These are phyloP conservation scores for Limonium bicolor DNA, from an alignment of 148 eudicot species.

Conservation along the genomic window DNA sequence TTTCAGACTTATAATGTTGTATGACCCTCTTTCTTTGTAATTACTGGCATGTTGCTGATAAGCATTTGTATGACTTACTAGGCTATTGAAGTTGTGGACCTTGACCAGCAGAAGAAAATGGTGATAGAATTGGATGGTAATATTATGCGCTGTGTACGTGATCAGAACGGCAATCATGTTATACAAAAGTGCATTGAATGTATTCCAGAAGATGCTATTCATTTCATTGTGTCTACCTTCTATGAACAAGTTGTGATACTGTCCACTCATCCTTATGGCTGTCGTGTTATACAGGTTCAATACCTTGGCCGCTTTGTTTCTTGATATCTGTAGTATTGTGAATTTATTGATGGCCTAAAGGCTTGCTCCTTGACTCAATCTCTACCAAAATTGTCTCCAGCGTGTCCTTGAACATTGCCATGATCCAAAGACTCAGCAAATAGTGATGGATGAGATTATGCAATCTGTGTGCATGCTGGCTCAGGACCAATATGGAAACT, in stretches of 20 bases:
- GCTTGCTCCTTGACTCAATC: too few species aligned
- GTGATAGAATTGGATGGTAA: slow-evolving; percentile 83
- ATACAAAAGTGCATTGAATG: slow-evolving; percentile 91
- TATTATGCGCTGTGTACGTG: slow-evolving; percentile 84
- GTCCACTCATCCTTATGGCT: slow-evolving; percentile 92
- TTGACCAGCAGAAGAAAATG: slow-evolving; percentile 69
- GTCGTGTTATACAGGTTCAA: slow-evolving; percentile 75
- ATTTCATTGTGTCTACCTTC: slow-evolving; percentile 62
- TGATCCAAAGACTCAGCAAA: slow-evolving; percentile 43
- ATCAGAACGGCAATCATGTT: slow-evolving; percentile 92
- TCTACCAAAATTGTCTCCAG: too few species aligned
- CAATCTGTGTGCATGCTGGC: slow-evolving; percentile 60
- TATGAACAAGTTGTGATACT: slow-evolving; percentile 66
- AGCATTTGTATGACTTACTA: slow-evolving; percentile 3
- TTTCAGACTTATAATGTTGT: neutral
- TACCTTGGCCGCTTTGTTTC: too few species aligned
- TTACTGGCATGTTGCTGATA: neutral
- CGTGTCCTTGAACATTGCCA: slow-evolving; percentile 87
- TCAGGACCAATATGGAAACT: slow-evolving; percentile 79
- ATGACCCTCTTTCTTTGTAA: neutral
- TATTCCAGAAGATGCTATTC: slow-evolving; percentile 61
- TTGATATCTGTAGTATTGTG: too few species aligned
- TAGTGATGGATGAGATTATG: slow-evolving; percentile 79
- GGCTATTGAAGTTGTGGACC: slow-evolving; percentile 86
- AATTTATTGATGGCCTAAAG: too few species aligned